These are phyloP conservation scores for Cutaneotrichosporon cavernicola DNA, from an alignment of 1,284 basidiomycete species.

Conservation along the genomic window DNA sequence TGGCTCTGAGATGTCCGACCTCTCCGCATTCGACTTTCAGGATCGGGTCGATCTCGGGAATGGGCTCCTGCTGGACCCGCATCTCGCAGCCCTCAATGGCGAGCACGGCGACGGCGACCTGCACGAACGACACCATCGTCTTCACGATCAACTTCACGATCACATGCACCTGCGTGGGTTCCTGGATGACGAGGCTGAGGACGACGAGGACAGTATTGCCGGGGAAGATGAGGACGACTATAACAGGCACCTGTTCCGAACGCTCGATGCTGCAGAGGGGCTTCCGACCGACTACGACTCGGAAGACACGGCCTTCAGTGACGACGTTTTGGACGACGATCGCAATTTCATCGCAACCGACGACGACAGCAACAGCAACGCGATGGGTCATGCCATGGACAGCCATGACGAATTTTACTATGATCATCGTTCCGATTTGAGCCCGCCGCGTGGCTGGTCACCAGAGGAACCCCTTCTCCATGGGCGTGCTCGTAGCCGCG, in stretches of 20 bases:
- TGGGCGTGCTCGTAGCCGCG: not conserved
- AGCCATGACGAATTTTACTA: not conserved
- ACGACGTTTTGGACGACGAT: constrained; percentile 12
- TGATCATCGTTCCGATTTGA: not conserved
- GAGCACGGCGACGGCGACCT: constrained; percentile 10
- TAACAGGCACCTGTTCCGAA: not conserved
- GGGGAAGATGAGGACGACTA: constrained; percentile 4
- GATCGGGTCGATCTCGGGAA: constrained; percentile 3
- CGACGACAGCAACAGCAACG: not conserved
- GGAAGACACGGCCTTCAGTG: constrained; percentile 12
- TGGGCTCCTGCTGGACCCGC: not conserved
- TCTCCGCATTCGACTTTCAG: not conserved
- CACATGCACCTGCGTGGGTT: not conserved
- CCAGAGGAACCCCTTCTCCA: not conserved
- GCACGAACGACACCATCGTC: not conserved
- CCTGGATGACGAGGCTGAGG: constrained; percentile 9
- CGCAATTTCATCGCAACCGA: not conserved
- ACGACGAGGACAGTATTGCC: not conserved
- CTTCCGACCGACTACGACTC: constrained; percentile 1
- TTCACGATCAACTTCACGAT: not conserved
- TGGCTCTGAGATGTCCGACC: constrained; percentile 17
- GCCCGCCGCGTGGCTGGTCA: too few relatives aligned
- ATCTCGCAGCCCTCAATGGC: not conserved
- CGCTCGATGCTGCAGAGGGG: constrained; percentile 16
- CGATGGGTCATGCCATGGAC: not conserved